Evolutionary conservation across 495 filamentous ascomycete species (phyloP).

Genomic region (Lasiosphaeriaceae sp.): DNA sequence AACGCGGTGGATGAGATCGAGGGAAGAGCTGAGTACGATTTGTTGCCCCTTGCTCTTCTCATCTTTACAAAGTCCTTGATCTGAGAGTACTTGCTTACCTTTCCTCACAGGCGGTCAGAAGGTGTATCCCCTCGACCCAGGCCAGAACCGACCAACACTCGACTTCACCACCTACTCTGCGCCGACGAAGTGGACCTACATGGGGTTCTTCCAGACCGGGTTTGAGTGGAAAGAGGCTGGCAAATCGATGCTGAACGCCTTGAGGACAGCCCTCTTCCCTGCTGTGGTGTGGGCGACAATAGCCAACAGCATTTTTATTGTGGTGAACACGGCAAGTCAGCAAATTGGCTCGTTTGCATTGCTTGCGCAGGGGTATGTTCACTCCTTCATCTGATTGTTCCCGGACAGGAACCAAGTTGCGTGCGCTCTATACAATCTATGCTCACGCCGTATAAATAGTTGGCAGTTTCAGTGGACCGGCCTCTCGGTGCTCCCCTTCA

Average conservation of each 20-base stretch:
- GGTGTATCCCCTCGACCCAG: constrained; percentile 8
- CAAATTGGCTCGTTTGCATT: constrained; percentile 21
- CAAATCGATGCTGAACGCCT: constrained; percentile 18
- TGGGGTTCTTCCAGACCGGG: constrained; percentile 14
- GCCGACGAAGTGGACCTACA: constrained; percentile 9
- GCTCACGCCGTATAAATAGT: background rate
- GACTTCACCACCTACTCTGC: constrained; percentile 6
- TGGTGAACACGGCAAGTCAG: constrained; percentile 15
- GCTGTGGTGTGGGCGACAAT: constrained; percentile 22
- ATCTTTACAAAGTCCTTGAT: background rate
- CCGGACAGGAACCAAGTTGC: too few relatives aligned
- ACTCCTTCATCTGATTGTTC: background rate
- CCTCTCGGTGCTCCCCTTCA: constrained; percentile 18
- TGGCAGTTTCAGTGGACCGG: constrained; percentile 24
- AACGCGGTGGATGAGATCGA: constrained; percentile 20
- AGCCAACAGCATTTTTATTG: constrained; percentile 23
- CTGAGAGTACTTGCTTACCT: background rate
- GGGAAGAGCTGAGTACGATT: background rate
- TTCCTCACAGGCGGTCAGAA: constrained; percentile 7
- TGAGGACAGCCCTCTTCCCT: constrained; percentile 19
- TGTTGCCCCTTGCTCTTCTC: background rate
- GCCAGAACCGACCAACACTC: constrained; percentile 15
- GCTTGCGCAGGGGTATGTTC: constrained; percentile 14
- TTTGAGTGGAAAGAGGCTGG: constrained; percentile 15
- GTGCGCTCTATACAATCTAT: too few relatives aligned